Evolutionary conservation across 2,329 filamentous ascomycete species (phyloP), one percentile per base, ranked within the genome.

Genomic region (Xylariaceae sp.): DNA sequence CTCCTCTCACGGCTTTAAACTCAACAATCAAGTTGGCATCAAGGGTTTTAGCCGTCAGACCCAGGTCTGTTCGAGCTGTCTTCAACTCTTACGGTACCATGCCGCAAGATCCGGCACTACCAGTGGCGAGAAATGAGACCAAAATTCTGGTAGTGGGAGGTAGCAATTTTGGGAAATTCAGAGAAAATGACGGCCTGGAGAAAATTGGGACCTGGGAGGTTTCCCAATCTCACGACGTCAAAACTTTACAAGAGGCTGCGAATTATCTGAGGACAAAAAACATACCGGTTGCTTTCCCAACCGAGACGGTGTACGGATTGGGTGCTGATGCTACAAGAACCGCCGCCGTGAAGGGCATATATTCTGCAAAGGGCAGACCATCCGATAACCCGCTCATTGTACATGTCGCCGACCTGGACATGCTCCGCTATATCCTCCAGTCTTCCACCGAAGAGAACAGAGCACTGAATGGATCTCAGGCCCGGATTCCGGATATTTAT

Each of bases 311-410:
- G 0, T 99, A 99, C 69, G 94, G 94, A 0, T 80, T 99, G 7
- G 94, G 91, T n/a, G 94, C 94, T 13, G 94, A 97, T 73, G 94
- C 94, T 10, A 97, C 92, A 22, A 83, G 90, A 63, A 90, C 86
- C 65, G 77, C 75, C 21, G 88, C 92, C 1, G 92, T 97, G 6
- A 84, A 80, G 66, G 92, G 91, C n/a, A 99, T 99, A 61, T 99
- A 94, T 71, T 79, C 83, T 19, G 91, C 89, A 49, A 99, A 99
- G 73, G 88, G 90, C 52, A 77, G 94, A 51, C 94, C 94, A 3
- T 88, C 87, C 6, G 94, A 99, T 68, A 99, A 99, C 69, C 94
- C 94, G 16, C 81, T 99, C 54, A 99, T 99, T 62, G 85, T 96
- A 21, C 94, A 99, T 70, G 79, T 97, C 50, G 85, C 86, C 64